These are phyloP conservation scores for Cystobasidium tubakii DNA, from an alignment of 768 basidiomycete species.

Conservation along the genomic window DNA sequence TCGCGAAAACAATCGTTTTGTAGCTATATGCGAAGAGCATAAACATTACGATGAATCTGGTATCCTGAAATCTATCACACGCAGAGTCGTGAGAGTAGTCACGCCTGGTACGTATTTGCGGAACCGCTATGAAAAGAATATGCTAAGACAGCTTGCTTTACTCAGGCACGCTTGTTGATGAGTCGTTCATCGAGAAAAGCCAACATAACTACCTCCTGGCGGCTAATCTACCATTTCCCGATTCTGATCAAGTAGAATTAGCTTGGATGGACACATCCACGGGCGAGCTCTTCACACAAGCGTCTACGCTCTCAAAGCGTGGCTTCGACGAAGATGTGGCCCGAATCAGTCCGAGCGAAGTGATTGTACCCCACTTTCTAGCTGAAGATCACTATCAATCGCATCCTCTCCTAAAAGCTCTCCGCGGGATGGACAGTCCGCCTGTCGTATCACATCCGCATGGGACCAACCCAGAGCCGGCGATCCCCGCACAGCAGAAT, in stretches of 20 bases:
- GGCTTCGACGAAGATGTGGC: constrained; percentile 71
- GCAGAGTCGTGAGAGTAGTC: constrained; percentile 77
- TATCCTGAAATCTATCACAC: constrained; percentile 54
- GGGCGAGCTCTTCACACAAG: constrained; percentile 81
- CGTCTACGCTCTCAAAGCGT: constrained; percentile 52
- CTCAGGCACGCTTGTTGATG: constrained; percentile 72
- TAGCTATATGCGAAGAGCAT: constrained; percentile 91
- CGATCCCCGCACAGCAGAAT: not conserved
- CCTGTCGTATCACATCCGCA: constrained; percentile 23
- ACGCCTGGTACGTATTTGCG: constrained; percentile 62
- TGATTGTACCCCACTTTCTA: constrained; percentile 56
- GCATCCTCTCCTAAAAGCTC: not conserved
- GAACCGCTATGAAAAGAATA: not conserved
- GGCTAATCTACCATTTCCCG: constrained; percentile 49
- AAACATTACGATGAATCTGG: constrained; percentile 55
- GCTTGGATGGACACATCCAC: constrained; percentile 97
- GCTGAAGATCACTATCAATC: not conserved
- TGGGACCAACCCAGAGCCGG: not conserved
- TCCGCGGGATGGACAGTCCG: not conserved
- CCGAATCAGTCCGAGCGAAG: constrained; percentile 73
- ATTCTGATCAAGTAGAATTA: constrained; percentile 49
- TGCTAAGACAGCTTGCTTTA: no score
- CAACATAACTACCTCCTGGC: constrained; percentile 88
- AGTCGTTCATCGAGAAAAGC: constrained; percentile 73
- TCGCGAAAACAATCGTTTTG: constrained; percentile 68